These are phyloP conservation scores for Didymella lethalis DNA, from an alignment of 2,329 filamentous ascomycete species.

Conservation along the genomic window DNA sequence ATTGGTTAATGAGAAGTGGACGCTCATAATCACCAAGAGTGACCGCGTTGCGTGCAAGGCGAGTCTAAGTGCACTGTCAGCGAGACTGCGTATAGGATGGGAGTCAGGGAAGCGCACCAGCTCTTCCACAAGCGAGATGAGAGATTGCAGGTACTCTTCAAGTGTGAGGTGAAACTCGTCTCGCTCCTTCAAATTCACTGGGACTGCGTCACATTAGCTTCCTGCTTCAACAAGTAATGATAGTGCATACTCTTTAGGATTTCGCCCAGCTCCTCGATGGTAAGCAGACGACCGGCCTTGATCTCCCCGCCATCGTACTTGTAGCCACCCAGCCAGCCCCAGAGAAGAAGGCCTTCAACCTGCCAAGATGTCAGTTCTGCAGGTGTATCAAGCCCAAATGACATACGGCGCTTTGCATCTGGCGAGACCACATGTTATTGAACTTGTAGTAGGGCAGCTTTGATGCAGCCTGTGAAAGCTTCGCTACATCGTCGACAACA, in stretches of 20 bases:
- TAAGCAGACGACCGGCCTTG: conserved; percentile 73
- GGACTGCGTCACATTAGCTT: conserved; percentile 64
- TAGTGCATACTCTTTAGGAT: conserved; percentile 71
- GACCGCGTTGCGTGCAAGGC: conserved; percentile 92
- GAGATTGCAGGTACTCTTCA: conserved; percentile 91
- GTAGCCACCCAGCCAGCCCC: conserved; percentile 83
- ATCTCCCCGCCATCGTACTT: conserved; percentile 59
- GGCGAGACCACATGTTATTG: conserved; percentile 84
- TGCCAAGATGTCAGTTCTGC: conserved; percentile 38
- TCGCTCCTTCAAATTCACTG: conserved; percentile 86
- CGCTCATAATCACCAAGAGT: conserved; percentile 87
- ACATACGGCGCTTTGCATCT: conserved; percentile 79
- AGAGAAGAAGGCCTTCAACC: conserved; percentile 66
- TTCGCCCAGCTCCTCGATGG: conserved; percentile 84
- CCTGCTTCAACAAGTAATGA: conserved; percentile 3
- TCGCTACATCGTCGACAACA: conserved; percentile 73
- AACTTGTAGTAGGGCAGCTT: conserved; percentile 98
- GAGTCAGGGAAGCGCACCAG: conserved; percentile 59
- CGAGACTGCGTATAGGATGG: not conserved
- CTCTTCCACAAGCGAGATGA: conserved; percentile 89
- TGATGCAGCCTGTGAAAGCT: conserved; percentile 76
- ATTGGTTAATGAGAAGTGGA: conserved; percentile 85
- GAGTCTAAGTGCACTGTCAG: conserved; percentile 60
- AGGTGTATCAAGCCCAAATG: not conserved
- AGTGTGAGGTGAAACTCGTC: conserved; percentile 96